Base-by-base conservation (phyloP, 2,329 filamentous ascomycete genomes). In the Talaromyces amestolkiae region DNA sequence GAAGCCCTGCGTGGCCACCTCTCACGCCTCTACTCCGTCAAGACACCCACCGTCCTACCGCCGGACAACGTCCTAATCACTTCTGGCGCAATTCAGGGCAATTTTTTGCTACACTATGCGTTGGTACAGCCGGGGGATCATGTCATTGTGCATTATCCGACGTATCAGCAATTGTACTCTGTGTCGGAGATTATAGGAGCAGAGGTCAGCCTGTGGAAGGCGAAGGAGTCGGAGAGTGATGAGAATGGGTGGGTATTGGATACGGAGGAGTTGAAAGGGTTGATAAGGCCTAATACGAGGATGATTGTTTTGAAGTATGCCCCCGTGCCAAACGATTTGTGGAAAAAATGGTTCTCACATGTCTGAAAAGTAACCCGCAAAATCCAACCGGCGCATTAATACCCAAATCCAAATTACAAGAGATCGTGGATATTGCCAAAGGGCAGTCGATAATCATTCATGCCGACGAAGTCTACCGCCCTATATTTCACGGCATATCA, bases 141-240 rank as follows among this genome's bases (percentile, higher is more conserved):
- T 82, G 90, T 94, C 56, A 85, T 96, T 66, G 95, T 91, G 72
- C 90, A 95, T 65, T 91, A 93, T 74, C 92, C 93, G 13, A 94
- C 91, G 0, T 96, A 95, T 72, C 91, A 95, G 75, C 91, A 95
- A 71, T 83, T 96, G 1, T 95, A 94, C 73, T 82, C 87, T 10
- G 86, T 96, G 0, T 91, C 92, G 0, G 82, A 84, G 69, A 89
- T 87, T 43, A 79, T 96, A 5, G 92, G 92, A 0, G 91, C 91
- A 0, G 86, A 91, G 66, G 90, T 96, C 17, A 87, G 88, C 49
- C 76, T 94, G 11, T 96, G 92, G 92, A 87, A 86, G 73, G 82
- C 92, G 9, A 84, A 83, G 58, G 82, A 85, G 45, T 81, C 87
- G 24, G 84, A 41, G 10, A 19, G 13, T 22, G 27, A 33, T 9